Evolutionary conservation across 495 filamentous ascomycete species (phyloP).

Genomic region (Viridothelium virens): DNA sequence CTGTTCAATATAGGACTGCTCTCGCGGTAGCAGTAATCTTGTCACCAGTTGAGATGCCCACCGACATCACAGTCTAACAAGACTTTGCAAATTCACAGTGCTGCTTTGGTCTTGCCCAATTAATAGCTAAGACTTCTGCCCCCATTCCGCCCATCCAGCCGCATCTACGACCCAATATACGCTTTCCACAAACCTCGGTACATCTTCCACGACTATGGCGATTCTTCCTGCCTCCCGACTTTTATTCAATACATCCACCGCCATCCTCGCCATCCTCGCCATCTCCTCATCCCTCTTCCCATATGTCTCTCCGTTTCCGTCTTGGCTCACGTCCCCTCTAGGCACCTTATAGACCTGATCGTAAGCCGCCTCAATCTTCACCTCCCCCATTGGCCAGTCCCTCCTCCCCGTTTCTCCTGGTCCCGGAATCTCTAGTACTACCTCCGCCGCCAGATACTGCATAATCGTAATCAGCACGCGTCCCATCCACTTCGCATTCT

Average conservation of each 20-base stretch:
- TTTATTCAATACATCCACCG: not conserved
- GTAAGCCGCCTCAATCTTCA: not conserved
- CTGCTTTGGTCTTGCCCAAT: no score
- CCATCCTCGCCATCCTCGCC: not conserved
- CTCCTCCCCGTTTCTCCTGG: not conserved
- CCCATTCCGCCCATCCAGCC: slow-evolving; percentile 3
- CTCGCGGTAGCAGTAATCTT: no score
- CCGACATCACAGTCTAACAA: no score
- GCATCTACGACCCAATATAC: not conserved
- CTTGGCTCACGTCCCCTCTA: not conserved
- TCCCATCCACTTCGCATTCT: not conserved
- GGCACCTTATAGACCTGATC: not conserved
- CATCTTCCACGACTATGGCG: not conserved
- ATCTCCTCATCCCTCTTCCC: not conserved
- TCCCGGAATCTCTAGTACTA: not conserved
- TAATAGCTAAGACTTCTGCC: not conserved
- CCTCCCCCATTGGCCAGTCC: not conserved
- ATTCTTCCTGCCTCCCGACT: not conserved
- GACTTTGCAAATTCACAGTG: no score
- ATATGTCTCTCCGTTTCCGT: not conserved
- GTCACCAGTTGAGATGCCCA: no score
- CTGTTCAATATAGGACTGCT: no score
- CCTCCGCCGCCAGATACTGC: not conserved
- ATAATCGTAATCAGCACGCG: not conserved
- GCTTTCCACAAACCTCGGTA: not conserved